phyloP scores from a whole-genome alignment of 2,329 filamentous ascomycete genomes.

The Sporothrix globosa region DNA sequence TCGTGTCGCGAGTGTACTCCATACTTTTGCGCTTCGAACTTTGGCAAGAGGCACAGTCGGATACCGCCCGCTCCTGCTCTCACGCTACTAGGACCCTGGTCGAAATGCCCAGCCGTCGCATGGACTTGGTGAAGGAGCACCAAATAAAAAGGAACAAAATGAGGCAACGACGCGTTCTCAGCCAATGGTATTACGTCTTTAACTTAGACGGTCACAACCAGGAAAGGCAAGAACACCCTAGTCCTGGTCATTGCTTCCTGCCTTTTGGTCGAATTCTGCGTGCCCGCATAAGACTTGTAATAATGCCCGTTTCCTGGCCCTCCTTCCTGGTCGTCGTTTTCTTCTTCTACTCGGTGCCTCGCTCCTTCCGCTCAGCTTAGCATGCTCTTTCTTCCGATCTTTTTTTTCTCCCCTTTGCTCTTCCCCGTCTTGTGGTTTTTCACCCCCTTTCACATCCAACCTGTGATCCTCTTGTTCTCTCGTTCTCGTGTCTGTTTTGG shows the following conservation, averaged over 20 bases:
- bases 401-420: neutral
- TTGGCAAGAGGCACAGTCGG: neutral
- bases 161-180: conserved; percentile 29
- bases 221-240: conserved; percentile 11
- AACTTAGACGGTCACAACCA: conserved; percentile 26
- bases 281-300: conserved; percentile 16
- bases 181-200: conserved; percentile 23
- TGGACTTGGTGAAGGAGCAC: neutral
- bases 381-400: neutral
- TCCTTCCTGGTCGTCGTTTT: conserved; percentile 17
- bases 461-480: conserved; percentile 10
- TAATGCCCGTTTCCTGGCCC: neutral
- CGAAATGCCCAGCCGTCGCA: conserved; percentile 12
- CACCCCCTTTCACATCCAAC: conserved; percentile 20
- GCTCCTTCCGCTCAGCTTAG: conserved; percentile 20
- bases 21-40: neutral
- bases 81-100: conserved; percentile 13
- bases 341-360: conserved; percentile 23
- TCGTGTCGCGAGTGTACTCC: neutral
- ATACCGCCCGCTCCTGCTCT: conserved; percentile 6
- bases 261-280: neutral
- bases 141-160: conserved; percentile 11
- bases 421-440: neutral
- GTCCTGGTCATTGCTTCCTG: conserved; percentile 13
- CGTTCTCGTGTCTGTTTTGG: neutral